A percentile compares a stretch with the other conserved stretches of the same genome.
phyloP scores from a whole-genome alignment of 805 yeast genomes.

The Debaryomyces prosopidis region DNA sequence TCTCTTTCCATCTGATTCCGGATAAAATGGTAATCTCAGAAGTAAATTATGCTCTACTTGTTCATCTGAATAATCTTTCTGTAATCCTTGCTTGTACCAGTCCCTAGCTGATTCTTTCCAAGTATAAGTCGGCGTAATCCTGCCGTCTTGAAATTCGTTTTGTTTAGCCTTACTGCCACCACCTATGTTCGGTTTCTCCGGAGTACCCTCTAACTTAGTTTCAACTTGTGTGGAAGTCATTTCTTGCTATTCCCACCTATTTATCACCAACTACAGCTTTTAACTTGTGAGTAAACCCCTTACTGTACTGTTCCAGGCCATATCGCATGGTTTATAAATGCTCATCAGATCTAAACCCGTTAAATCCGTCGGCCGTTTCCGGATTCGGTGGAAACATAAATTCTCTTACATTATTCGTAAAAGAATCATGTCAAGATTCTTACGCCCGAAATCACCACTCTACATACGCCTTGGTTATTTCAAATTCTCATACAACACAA shows the following conservation, averaged over 20 bases:
- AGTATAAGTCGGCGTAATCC: slow-evolving; percentile 14
- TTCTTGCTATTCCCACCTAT: neutral
- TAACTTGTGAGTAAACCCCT: too few species aligned
- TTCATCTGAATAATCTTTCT: slow-evolving; percentile 19
- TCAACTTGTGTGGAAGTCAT: neutral
- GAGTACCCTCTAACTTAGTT: neutral
- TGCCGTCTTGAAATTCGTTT: slow-evolving; percentile 11
- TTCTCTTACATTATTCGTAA: too few species aligned
- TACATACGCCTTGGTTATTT: too few species aligned
- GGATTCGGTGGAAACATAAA: neutral
- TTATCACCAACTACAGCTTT: too few species aligned
- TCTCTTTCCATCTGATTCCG: slow-evolving; percentile 50
- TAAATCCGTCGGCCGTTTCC: neutral
- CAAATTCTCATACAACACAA: too few species aligned
- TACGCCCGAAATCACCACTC: too few species aligned
- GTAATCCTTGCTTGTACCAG: slow-evolving; percentile 30
- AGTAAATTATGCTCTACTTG: slow-evolving; percentile 45
- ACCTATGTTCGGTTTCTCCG: neutral
- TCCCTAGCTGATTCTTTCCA: slow-evolving; percentile 23
- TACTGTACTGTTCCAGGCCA: too few species aligned
- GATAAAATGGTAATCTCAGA: slow-evolving; percentile 58
- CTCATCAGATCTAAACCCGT: neutral
- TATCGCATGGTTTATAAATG: too few species aligned
- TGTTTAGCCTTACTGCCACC: neutral
- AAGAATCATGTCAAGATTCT: too few species aligned